A percentile compares a stretch with the other conserved stretches of the same genome.
Conservation (phyloP, 1,284 basidiomycete species). For the Cutaneotrichosporon sp. region DNA sequence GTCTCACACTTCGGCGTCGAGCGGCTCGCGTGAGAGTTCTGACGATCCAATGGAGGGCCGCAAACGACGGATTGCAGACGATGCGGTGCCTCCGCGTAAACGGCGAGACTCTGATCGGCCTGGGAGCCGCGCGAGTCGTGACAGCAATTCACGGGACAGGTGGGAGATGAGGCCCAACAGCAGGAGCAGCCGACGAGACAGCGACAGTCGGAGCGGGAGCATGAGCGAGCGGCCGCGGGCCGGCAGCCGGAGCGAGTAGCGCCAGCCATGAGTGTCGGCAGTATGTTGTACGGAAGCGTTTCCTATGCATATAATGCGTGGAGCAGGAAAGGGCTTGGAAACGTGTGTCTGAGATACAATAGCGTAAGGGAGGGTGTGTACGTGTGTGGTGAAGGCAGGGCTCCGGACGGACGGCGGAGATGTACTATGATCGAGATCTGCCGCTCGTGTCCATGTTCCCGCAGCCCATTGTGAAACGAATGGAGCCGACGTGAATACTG, state of each 20-base stretch:
- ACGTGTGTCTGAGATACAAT: not conserved
- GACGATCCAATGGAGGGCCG: slow-evolving; percentile 11
- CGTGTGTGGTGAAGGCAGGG: too few relatives aligned
- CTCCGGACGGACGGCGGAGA: too few relatives aligned
- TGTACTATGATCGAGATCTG: too few relatives aligned
- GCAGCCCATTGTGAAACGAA: too few relatives aligned
- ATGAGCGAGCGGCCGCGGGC: not conserved
- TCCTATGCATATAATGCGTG: not conserved
- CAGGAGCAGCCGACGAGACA: not conserved
- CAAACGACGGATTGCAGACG: not conserved
- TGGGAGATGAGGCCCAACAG: not conserved
- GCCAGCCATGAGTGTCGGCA: not conserved
- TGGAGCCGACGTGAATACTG: too few relatives aligned
- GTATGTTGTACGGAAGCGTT: not conserved
- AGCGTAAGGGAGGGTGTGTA: not conserved
- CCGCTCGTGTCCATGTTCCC: too few relatives aligned
- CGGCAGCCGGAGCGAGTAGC: not conserved
- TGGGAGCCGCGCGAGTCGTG: not conserved
- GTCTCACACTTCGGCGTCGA: not conserved
- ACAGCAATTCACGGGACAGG: not conserved
- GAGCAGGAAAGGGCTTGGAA: not conserved
- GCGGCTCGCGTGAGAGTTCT: not conserved
- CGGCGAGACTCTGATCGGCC: not conserved
- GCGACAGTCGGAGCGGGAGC: not conserved
- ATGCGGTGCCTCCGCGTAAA: not conserved